Percentiles rank a stretch among this genome's conserved stretches.
These are phyloP conservation scores for Chrysoporthe puriensis DNA, from an alignment of 2,329 filamentous ascomycete genomes.

Conservation along the genomic window DNA sequence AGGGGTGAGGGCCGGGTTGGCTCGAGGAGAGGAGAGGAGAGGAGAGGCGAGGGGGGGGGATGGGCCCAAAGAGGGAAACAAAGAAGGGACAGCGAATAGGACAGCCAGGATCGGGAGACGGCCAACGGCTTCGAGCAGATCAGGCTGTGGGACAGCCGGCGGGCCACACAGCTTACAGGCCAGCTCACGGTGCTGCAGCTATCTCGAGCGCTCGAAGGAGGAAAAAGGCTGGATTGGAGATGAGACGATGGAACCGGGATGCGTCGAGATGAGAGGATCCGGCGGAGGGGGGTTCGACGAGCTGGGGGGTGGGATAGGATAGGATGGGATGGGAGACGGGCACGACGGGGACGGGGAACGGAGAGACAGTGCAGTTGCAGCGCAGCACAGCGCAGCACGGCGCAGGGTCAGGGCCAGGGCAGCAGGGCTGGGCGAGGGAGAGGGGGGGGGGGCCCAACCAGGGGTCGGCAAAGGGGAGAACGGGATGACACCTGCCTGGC, in stretches of 20 bases:
- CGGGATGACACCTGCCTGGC: constrained; percentile 4
- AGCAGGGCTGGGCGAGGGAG: not conserved
- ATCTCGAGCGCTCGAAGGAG: not conserved
- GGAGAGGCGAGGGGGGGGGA: too few relatives aligned
- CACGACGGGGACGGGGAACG: not conserved
- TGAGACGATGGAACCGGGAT: constrained; percentile 12
- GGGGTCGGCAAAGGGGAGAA: constrained; percentile 8
- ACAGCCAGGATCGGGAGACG: not conserved
- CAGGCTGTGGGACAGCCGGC: not conserved
- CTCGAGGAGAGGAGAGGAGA: not conserved
- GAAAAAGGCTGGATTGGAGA: not conserved
- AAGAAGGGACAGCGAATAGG: constrained; percentile 13
- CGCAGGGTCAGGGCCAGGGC: not conserved
- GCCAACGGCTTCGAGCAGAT: not conserved
- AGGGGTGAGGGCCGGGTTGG: not conserved
- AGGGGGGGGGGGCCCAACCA: not conserved
- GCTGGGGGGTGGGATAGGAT: not conserved
- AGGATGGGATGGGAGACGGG: not conserved
- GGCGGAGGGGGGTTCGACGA: not conserved
- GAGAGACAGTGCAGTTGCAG: not conserved
- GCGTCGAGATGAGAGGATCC: constrained; percentile 2
- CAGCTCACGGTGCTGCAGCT: not conserved
- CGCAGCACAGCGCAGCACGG: not conserved
- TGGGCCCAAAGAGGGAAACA: constrained; percentile 12
- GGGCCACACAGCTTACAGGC: not conserved